These are phyloP conservation scores for Pseudogymnoascus sp. DNA, from an alignment of 2,329 filamentous ascomycete genomes.

Conservation along the genomic window DNA sequence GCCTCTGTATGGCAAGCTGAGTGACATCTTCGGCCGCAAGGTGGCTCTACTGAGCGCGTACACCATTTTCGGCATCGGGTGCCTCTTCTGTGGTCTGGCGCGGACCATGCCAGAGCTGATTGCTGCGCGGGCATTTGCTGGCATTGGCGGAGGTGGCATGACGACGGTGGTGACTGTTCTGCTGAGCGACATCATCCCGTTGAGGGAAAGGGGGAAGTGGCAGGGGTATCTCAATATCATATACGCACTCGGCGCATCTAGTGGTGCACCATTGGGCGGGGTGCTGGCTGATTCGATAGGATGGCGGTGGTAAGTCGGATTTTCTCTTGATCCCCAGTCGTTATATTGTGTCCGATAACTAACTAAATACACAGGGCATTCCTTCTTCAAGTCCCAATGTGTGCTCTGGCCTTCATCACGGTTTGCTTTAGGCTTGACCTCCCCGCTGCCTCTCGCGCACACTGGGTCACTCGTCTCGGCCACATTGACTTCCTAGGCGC, in stretches of 20 bases:
- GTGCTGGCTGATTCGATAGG: constrained; percentile 64
- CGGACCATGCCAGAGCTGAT: constrained; percentile 58
- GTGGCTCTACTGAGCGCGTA: constrained; percentile 57
- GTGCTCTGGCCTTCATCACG: constrained; percentile 53
- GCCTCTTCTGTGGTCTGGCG: constrained; percentile 53
- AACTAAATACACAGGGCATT: constrained; percentile 49
- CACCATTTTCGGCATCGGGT: constrained; percentile 55
- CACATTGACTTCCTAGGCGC: constrained; percentile 70
- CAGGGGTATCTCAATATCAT: constrained; percentile 67
- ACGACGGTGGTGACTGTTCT: constrained; percentile 61
- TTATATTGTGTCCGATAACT: constrained; percentile 5
- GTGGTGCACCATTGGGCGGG: constrained; percentile 63
- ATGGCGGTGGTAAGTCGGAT: constrained; percentile 56
- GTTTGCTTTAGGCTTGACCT: constrained; percentile 56
- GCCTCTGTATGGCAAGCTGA: constrained; percentile 63
- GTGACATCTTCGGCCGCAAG: constrained; percentile 64
- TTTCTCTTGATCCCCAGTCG: constrained; percentile 7
- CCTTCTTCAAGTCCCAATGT: constrained; percentile 60
- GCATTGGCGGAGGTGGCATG: constrained; percentile 65
- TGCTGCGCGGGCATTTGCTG: constrained; percentile 46
- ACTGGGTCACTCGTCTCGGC: constrained; percentile 57
- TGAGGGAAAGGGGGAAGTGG: constrained; percentile 63
- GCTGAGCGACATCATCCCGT: constrained; percentile 60
- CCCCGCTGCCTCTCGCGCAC: constrained; percentile 46
- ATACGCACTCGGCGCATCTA: constrained; percentile 58